Evolutionary conservation across 192 early-diverging fungal species (phyloP).

Genomic region (Linnemannia hyalina): DNA sequence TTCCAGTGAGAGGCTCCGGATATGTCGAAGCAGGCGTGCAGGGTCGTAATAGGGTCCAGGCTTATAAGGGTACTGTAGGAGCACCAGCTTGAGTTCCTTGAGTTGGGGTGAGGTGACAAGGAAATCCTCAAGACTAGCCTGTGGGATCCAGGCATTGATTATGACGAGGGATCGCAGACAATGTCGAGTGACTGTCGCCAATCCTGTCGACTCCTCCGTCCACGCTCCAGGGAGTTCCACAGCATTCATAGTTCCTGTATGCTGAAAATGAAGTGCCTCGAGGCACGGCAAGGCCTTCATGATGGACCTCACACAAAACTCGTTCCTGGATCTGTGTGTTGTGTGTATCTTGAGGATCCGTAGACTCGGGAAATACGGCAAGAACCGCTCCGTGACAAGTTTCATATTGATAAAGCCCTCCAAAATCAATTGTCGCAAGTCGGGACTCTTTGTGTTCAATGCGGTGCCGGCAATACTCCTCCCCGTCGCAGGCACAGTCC

Average conservation of each 20-base stretch:
- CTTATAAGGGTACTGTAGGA: background rate
- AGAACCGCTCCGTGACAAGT: background rate
- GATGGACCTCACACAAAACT: background rate
- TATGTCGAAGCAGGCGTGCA: background rate
- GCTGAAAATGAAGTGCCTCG: background rate
- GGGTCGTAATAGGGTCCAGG: background rate
- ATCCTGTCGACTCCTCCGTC: background rate
- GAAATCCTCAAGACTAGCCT: background rate
- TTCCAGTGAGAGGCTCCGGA: background rate
- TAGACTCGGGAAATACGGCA: background rate
- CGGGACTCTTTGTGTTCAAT: background rate
- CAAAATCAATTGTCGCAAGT: background rate
- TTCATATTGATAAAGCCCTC: background rate
- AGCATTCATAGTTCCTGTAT: background rate
- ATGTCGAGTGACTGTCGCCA: background rate
- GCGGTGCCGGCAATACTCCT: background rate
- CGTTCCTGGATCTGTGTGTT: background rate
- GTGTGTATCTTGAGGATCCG: background rate
- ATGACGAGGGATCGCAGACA: background rate
- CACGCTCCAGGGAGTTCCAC: background rate
- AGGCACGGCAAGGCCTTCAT: background rate
- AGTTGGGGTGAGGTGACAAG: background rate
- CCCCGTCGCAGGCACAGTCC: background rate
- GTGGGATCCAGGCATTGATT: background rate
- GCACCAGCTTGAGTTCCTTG: background rate